Base-by-base conservation (phyloP, 2,329 filamentous ascomycete genomes). In the Septoria petroselini region DNA sequence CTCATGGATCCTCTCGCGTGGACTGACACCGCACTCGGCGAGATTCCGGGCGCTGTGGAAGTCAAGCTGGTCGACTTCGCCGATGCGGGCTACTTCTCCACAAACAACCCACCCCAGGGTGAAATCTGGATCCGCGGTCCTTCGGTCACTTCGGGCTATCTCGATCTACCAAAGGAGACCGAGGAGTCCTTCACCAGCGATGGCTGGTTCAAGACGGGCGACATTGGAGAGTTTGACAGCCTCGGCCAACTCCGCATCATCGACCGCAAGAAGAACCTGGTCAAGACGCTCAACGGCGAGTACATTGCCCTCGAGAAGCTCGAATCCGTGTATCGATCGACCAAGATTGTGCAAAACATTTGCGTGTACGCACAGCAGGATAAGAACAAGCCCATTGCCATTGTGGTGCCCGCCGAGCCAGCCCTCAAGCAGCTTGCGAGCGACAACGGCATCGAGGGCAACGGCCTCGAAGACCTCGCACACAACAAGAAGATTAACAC, bases 241-340 rank as follows among this genome's bases (percentile, higher is more conserved):
- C 78, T 85, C 54, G 91, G 91, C 35, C 87, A 95, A 68, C 72
- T 97, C 58, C 81, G 78, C 61, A 85, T 97, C 68, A 91, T 97
- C 65, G 91, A 97, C 70, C 88, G 91, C 61, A 91, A 95, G 82
- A 97, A 97, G 84, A 97, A 97, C 73, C 76, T 97, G 48, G 88
- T 97, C 71, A 97, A 97, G 83, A 91, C 93, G 57, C 81, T 88
- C 58, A 90, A 91, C 53, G 91, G 91, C 61, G 91, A 97, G 76
- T 97, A 97, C 71, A 94, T 97, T 68, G 93, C 91, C 17, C 80
- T 98, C 3, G 91, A 97, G 76, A 96, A 85, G 76, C 83, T 97
- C 52, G 91, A 97, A 73, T 86, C 91, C 2, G 78, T 95, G 47
- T 97, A 96, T 74, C 85, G 91, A 55, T 84, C 88, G 38, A 81